Base-by-base conservation (phyloP, 768 basidiomycete genomes). In the Clitopilus hobsonii region DNA sequence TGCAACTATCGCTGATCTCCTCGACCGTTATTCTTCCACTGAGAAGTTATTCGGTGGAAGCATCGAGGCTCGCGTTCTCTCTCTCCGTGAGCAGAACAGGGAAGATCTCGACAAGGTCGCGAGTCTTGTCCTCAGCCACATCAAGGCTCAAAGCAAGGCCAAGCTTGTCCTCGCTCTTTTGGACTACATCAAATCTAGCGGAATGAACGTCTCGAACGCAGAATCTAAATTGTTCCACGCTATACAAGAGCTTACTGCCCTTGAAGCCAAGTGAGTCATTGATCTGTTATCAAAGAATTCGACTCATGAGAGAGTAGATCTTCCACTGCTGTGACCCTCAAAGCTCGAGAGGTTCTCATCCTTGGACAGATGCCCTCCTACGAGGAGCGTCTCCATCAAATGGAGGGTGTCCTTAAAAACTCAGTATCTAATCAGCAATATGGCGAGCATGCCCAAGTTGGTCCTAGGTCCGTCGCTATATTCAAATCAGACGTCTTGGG, bases 301-400 rank as follows among this genome's bases (percentile, higher is more conserved):
- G n/a, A n/a, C n/a, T n/a, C n/a, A n/a, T n/a, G n/a, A n/a, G n/a
- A n/a, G n/a, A 54, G 45, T 60, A 91, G 89, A 65, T 93, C 93
- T 5, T 96, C 95, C n/a, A 91, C 85, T 26, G 78, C 87, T 54
- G 95, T 98, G 29, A 82, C 95, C 2, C 73, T 99, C 59, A 98
- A 96, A 71, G 97, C 97, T 38, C 90, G 97, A 47, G 97, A 99
- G 74, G 97, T 97, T 6, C 81, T 98, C 48, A 98, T 99, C 64
- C 80, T 93, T 27, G 92, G 91, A 48, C 93, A 96, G 68, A 89
- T 99, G 83, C 97, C 97, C 5, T 96, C 94, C 13, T 96, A 92
- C 66, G 94, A 98, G 65, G 97, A 98, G 69, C 89, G 97, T 55
- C 77, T 87, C 38, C 75, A 84, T 24, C 97, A 99, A 70, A 96